Evolutionary conservation across 164 flowering plant species (phyloP).

Genomic region (Magnolia officinalis): DNA sequence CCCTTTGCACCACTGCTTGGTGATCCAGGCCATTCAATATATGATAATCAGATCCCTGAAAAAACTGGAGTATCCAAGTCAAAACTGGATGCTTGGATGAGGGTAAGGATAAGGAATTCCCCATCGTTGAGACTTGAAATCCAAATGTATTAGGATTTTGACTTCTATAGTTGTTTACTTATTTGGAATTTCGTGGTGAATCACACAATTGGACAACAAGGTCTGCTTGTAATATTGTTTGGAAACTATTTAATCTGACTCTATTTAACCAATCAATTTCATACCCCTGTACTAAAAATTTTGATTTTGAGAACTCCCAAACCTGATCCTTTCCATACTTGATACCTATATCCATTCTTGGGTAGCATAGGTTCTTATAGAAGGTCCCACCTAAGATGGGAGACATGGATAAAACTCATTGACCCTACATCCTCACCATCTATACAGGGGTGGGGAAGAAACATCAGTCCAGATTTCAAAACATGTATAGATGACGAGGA

Average conservation of each 20-base stretch:
- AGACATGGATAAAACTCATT: too few species aligned
- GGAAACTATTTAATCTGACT: background rate
- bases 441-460: background rate
- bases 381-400: background rate
- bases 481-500: background rate
- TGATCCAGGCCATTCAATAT: background rate
- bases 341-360: background rate
- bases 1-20: background rate
- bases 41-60: background rate
- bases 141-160: background rate
- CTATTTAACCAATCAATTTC: background rate
- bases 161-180: background rate
- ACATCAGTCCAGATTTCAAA: background rate
- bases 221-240: background rate
- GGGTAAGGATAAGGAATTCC: background rate
- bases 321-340: background rate
- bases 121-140: background rate
- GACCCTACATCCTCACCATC: background rate
- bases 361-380: background rate
- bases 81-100: too few species aligned
- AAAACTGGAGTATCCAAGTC: too few species aligned
- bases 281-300: background rate
- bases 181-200: too few species aligned
- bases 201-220: background rate
- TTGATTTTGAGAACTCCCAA: background rate